phyloP scores from a whole-genome alignment of 2,329 filamentous ascomycete genomes.

The Paradendryphiella salina region DNA sequence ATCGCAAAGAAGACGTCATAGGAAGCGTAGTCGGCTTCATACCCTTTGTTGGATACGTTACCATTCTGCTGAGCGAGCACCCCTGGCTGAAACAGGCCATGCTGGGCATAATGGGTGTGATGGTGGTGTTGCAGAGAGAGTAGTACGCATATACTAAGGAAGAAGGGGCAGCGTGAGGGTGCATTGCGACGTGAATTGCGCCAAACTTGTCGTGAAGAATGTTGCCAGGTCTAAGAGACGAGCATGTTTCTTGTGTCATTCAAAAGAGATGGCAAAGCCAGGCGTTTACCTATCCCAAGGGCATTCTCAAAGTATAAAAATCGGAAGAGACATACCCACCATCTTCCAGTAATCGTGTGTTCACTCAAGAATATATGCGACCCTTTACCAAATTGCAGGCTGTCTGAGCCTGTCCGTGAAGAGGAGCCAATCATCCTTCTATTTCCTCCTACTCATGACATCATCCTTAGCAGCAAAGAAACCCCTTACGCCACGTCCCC shows the following conservation, averaged over 20 bases:
- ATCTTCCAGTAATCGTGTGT: background rate
- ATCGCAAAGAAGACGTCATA: slow-evolving; percentile 81
- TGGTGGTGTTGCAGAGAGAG: slow-evolving; percentile 91
- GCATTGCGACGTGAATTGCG: background rate
- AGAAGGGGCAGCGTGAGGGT: background rate
- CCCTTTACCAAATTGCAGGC: no score
- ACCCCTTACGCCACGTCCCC: background rate
- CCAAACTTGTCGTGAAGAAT: background rate
- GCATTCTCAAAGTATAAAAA: background rate
- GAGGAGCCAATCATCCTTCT: background rate
- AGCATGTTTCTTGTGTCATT: background rate
- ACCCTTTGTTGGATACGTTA: slow-evolving; percentile 95
- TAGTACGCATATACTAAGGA: slow-evolving; percentile 47
- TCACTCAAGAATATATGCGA: no score
- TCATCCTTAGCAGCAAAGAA: background rate
- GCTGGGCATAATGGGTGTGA: slow-evolving; percentile 90
- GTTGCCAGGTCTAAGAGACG: no score
- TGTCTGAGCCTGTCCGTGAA: background rate
- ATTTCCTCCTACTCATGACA: background rate
- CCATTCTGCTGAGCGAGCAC: slow-evolving; percentile 91
- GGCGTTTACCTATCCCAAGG: slow-evolving; percentile 6
- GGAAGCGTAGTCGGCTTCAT: slow-evolving; percentile 91
- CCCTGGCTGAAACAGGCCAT: slow-evolving; percentile 97
- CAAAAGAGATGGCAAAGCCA: slow-evolving; percentile 6
- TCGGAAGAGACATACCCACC: slow-evolving; percentile 2